Percentiles rank a stretch among this genome's conserved stretches.
These are phyloP conservation scores for Schwanniomyces vanrijiae DNA, from an alignment of 805 yeast genomes.

Conservation along the genomic window DNA sequence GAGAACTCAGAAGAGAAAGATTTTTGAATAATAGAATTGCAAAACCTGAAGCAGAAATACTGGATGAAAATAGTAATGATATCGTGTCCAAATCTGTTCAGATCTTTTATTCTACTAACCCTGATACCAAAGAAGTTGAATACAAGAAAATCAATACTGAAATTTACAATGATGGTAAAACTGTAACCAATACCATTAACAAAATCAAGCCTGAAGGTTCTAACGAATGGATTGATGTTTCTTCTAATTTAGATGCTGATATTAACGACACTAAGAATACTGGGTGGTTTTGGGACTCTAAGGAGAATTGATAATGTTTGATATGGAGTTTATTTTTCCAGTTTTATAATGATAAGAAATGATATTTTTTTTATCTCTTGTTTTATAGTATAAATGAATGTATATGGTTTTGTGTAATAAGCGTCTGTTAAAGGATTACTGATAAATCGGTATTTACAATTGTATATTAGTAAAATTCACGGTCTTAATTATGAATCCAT, in stretches of 20 bases:
- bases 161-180: constrained; percentile 37
- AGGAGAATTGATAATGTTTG: not conserved
- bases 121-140: constrained; percentile 27
- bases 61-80: not conserved
- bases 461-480: not conserved
- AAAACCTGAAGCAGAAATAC: not conserved
- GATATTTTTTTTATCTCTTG: not conserved
- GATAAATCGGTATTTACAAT: not conserved
- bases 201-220: constrained; percentile 36
- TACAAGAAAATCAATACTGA: constrained; percentile 33
- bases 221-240: constrained; percentile 30
- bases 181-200: constrained; percentile 25
- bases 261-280: constrained; percentile 7
- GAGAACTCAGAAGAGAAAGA: constrained; percentile 15
- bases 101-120: constrained; percentile 22
- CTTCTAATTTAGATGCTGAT: constrained; percentile 20
- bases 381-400: not conserved
- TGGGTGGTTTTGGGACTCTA: constrained; percentile 27
- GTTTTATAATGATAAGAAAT: not conserved
- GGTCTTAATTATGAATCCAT: constrained; percentile 35
- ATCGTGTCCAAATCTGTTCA: constrained; percentile 29
- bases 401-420: not conserved
- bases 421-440: not conserved
- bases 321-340: not conserved
- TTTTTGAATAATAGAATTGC: constrained; percentile 1